Conservation (phyloP, 2,329 filamentous ascomycete species). For the Neofusicoccum cordaticola region DNA sequence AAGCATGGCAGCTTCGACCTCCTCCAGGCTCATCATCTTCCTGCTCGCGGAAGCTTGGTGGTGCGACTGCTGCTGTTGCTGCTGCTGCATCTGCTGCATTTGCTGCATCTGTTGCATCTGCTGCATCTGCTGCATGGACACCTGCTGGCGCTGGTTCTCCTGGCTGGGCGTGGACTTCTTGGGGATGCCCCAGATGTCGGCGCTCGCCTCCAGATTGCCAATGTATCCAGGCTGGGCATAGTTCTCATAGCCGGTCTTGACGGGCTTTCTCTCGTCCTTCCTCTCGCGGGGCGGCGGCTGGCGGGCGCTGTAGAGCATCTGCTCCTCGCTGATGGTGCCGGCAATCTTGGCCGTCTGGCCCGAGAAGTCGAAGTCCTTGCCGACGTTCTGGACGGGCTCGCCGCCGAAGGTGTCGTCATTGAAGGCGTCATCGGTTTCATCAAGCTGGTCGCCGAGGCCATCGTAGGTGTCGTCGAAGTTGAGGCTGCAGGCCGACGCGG, state of each 20-base stretch:
- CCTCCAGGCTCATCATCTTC: slow-evolving; percentile 93
- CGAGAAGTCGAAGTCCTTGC: slow-evolving; percentile 97
- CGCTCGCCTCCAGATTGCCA: slow-evolving; percentile 87
- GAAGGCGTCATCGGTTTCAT: slow-evolving; percentile 89
- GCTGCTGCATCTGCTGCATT: slow-evolving; percentile 23
- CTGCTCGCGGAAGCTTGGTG: slow-evolving; percentile 40
- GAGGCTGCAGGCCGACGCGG: slow-evolving; percentile 48
- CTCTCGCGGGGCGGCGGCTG: slow-evolving; percentile 55
- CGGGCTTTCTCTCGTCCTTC: slow-evolving; percentile 56
- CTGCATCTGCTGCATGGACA: not conserved
- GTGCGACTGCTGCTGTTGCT: slow-evolving; percentile 22
- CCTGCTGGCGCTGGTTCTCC: slow-evolving; percentile 25
- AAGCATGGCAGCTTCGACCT: slow-evolving; percentile 92
- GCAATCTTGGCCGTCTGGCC: slow-evolving; percentile 86
- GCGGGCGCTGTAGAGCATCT: slow-evolving; percentile 76
- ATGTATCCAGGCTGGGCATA: slow-evolving; percentile 82
- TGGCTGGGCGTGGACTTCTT: slow-evolving; percentile 47
- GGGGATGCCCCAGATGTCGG: slow-evolving; percentile 82
- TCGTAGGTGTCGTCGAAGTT: slow-evolving; percentile 99
- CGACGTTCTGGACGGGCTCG: slow-evolving; percentile 57
- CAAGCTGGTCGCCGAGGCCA: slow-evolving; percentile 83
- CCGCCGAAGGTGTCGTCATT: slow-evolving; percentile 90
- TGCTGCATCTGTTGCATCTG: not conserved
- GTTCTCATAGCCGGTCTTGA: slow-evolving; percentile 83
- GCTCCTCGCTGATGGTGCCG: slow-evolving; percentile 84